These are phyloP conservation scores for Pseudophaeomoniella oleicola DNA, from an alignment of 2,329 filamentous ascomycete genomes.

Conservation along the genomic window DNA sequence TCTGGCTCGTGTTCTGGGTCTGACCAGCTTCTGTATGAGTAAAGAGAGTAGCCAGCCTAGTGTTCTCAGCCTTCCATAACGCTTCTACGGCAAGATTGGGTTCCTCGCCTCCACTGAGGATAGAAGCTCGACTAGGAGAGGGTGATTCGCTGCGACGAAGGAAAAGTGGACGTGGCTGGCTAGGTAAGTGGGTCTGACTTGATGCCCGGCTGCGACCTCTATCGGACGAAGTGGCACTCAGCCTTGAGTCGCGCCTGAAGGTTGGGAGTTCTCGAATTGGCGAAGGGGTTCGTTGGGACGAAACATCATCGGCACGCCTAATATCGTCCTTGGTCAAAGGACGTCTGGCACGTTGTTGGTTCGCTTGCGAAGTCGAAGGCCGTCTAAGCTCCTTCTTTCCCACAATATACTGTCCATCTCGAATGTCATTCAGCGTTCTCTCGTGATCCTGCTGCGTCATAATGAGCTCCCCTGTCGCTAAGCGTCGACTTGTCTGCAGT, in stretches of 20 bases:
- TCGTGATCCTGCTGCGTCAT: conserved; percentile 10
- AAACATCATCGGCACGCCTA: background rate
- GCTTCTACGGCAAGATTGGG: conserved; percentile 10
- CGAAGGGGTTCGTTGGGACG: conserved; percentile 2
- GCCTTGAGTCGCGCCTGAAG: background rate
- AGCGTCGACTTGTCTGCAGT: conserved; percentile 11
- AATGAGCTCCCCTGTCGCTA: conserved; percentile 12
- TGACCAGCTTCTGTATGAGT: conserved; percentile 6
- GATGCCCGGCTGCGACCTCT: background rate
- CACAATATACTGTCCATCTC: conserved; percentile 11
- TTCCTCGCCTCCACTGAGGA: conserved; percentile 4
- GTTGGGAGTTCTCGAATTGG: conserved; percentile 1
- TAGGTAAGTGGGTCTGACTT: background rate
- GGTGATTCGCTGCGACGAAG: background rate
- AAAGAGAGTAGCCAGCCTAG: conserved; percentile 10
- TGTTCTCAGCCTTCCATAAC: conserved; percentile 12
- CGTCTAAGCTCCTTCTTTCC: conserved; percentile 9
- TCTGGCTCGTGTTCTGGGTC: conserved; percentile 4
- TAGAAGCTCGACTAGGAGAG: background rate
- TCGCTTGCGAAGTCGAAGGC: conserved; percentile 2
- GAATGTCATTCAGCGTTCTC: conserved; percentile 11
- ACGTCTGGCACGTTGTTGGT: background rate
- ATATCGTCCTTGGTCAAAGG: too few species aligned
- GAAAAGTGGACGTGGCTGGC: background rate
- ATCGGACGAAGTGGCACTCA: background rate